phyloP scores from a whole-genome alignment of 768 basidiomycete genomes.

The Lactifluus piperatus region DNA sequence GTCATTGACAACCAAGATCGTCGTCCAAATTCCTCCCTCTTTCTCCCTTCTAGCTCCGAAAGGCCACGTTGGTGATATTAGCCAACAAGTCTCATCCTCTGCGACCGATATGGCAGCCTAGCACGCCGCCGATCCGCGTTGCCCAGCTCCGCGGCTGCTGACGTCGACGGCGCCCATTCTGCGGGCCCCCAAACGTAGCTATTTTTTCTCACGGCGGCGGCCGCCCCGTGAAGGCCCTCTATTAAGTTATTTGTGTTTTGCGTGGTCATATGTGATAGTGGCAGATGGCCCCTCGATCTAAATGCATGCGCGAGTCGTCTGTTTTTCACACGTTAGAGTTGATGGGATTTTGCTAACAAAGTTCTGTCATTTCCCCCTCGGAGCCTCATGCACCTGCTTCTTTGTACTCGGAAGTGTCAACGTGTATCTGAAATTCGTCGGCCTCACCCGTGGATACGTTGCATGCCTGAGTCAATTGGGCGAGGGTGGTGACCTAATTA shows the following conservation, averaged over 20 bases:
- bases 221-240: background rate
- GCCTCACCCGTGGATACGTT: background rate
- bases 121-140: conserved; percentile 5
- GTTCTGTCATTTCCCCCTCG: conserved; percentile 3
- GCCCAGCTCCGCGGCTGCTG: conserved; percentile 11
- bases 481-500: background rate
- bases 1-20: conserved; percentile 14
- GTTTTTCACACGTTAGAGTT: conserved; percentile 2
- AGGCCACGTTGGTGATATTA: background rate
- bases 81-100: background rate
- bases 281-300: conserved; percentile 6
- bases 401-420: background rate
- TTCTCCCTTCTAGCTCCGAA: conserved; percentile 4
- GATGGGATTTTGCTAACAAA: background rate
- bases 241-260: background rate
- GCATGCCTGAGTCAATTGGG: background rate
- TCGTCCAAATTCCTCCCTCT: background rate
- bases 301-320: background rate
- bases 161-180: background rate
- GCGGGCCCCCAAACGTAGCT: background rate
- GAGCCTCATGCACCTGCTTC: background rate
- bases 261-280: background rate
- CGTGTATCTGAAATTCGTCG: background rate
- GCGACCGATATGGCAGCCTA: background rate
- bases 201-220: conserved; percentile 6